Conservation (phyloP, 2,329 filamentous ascomycete genomes). For the Achaetomium macrosporum region DNA sequence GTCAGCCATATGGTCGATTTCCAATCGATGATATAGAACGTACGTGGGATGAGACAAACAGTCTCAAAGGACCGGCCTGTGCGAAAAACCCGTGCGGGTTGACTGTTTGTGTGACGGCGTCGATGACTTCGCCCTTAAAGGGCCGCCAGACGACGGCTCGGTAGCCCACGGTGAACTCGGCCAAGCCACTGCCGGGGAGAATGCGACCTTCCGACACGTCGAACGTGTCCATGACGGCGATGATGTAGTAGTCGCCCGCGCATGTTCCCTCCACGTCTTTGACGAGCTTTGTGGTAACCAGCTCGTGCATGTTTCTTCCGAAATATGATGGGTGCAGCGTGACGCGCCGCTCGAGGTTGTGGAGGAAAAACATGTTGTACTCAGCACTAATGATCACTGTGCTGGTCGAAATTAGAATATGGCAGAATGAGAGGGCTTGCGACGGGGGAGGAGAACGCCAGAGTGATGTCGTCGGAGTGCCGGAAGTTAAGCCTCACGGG, state of each 20-base stretch:
- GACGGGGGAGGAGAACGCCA: no score
- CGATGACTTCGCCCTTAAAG: slow-evolving; percentile 96
- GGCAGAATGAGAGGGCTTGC: neutral
- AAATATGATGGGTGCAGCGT: slow-evolving; percentile 97
- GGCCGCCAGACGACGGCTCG: slow-evolving; percentile 96
- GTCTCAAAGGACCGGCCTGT: slow-evolving; percentile 68
- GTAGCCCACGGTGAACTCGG: slow-evolving; percentile 92
- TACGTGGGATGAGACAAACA: slow-evolving; percentile 81
- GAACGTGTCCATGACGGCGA: slow-evolving; percentile 94
- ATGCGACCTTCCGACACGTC: slow-evolving; percentile 92
- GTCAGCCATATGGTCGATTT: neutral
- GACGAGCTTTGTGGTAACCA: slow-evolving; percentile 82
- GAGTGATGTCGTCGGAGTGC: no score
- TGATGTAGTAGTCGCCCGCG: slow-evolving; percentile 94
- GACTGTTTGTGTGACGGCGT: slow-evolving; percentile 87
- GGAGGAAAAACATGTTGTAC: slow-evolving; percentile 87
- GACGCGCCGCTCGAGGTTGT: slow-evolving; percentile 91
- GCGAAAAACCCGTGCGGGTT: slow-evolving; percentile 90
- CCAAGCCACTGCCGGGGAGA: slow-evolving; percentile 82
- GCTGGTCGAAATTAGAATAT: neutral
- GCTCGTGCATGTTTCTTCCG: slow-evolving; percentile 84
- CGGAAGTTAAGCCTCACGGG: no score
- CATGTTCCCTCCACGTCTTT: slow-evolving; percentile 93
- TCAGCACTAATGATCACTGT: neutral
- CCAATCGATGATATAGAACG: slow-evolving; percentile 28